Base-by-base conservation (phyloP, 179 eudicot species). In the Beta corolliflora region DNA sequence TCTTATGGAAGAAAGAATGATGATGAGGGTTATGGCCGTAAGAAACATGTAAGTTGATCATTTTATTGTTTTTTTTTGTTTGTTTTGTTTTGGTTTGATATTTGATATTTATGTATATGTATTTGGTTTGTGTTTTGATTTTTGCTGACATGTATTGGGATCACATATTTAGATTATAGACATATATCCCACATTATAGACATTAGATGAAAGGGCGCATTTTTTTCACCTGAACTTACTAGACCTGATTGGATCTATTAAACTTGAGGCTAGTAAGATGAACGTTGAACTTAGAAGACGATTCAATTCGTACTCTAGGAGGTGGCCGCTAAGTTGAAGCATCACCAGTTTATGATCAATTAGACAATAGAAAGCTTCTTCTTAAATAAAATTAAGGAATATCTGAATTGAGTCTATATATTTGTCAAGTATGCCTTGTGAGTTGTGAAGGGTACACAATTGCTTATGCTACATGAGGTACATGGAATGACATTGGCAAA, bases 11-110 rank as follows among this genome's bases (percentile, higher is more conserved):
- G 75, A 52, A 88, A 88, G 69, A 66, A 77, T 68, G 86, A 76
- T 45, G 87, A 84, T 19, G 91, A 84, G 44, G 84, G 90, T 64
- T 90, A 90, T 88, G 93, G 97, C 70, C 97, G 95, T 82, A 92
- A 90, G 87, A 92, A 92, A 91, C 80, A 90, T 80, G 98, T 95
- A 80, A 91, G 98, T 50, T 2, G 3, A 0, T 29, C 25, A 6
- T 23, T 36, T 56, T 4, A 41, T n/a, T n/a, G n/a, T n/a, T 50
- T 9, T 53, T 59, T 16, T 46, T 4, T 41, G 6, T n/a, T 67
- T 41, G 25, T 63, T 13, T 60, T 21, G 59, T 15, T 19, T 16
- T 45, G 41, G 41, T 8, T 65, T 64, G 13, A 14, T 0, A 23
- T 64, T 11, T 64, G 69, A 12, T 64, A 11, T 1, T 64, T 4